These are phyloP conservation scores for Hamamelis virginiana DNA, from an alignment of 164 flowering plant species.

Conservation along the genomic window DNA sequence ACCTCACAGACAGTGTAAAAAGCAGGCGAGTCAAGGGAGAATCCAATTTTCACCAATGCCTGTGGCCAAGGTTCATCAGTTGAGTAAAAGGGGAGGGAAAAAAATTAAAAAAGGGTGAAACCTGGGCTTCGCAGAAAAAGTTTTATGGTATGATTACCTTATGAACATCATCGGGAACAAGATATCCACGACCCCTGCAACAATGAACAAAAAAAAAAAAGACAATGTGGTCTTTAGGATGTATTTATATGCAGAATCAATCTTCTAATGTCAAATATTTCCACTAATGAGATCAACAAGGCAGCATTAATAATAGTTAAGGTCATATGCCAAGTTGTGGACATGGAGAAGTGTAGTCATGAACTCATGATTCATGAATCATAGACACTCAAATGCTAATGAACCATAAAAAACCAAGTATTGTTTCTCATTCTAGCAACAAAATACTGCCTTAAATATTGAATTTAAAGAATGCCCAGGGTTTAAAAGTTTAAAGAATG, in stretches of 20 bases:
- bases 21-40: slow-evolving; percentile 78
- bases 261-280: not conserved
- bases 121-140: too few relatives aligned
- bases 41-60: slow-evolving; percentile 72
- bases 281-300: not conserved
- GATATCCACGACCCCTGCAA: slow-evolving; percentile 73
- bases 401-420: not conserved
- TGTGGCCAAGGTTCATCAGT: slow-evolving; percentile 25
- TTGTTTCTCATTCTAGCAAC: not conserved
- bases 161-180: slow-evolving; percentile 65
- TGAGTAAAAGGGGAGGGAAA: not conserved
- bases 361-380: too few relatives aligned
- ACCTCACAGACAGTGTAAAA: slow-evolving; percentile 86
- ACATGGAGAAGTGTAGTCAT: not conserved
- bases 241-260: not conserved
- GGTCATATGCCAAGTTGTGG: not conserved
- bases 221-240: not conserved
- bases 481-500: not conserved
- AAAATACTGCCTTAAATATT: not conserved
- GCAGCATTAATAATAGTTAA: not conserved
- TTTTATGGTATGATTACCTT: slow-evolving; percentile 43
- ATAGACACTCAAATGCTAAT: not conserved
- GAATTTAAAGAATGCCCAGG: not conserved
- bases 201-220: slow-evolving; percentile 9
- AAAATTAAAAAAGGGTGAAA: not conserved